These are phyloP conservation scores for Annulohypoxylon truncatum DNA, from an alignment of 2,329 filamentous ascomycete species.

Conservation along the genomic window DNA sequence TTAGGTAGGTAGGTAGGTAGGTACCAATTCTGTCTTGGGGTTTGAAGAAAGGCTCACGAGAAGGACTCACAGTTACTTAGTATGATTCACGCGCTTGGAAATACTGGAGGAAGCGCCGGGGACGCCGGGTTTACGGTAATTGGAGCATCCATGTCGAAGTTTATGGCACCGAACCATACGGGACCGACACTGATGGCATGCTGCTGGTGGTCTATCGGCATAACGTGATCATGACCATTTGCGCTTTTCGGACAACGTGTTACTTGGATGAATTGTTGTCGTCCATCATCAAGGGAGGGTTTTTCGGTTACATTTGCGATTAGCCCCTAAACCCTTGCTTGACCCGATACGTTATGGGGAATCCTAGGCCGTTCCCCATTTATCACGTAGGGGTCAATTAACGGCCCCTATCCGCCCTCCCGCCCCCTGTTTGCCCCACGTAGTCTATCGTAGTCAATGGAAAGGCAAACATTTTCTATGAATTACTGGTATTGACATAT, in stretches of 20 bases:
- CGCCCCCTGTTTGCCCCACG: background rate
- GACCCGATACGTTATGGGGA: slow-evolving; percentile 9
- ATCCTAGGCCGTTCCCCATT: background rate
- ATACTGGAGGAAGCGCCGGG: background rate
- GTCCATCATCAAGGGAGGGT: background rate
- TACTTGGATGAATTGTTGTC: background rate
- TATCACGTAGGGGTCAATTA: background rate
- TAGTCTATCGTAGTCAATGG: too few species aligned
- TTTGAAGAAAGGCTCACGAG: background rate
- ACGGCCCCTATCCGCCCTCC: background rate
- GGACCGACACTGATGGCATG: slow-evolving; percentile 35
- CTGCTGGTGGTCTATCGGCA: slow-evolving; percentile 24
- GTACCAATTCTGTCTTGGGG: too few species aligned
- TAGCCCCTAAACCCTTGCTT: background rate
- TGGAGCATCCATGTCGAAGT: slow-evolving; percentile 32
- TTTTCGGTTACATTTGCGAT: background rate
- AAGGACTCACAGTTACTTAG: slow-evolving; percentile 38
- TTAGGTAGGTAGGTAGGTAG: background rate
- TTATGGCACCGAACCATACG: slow-evolving; percentile 40
- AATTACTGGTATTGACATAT: too few species aligned
- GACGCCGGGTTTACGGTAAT: slow-evolving; percentile 20
- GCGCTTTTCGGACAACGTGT: slow-evolving; percentile 6
- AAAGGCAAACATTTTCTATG: too few species aligned
- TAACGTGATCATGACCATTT: slow-evolving; percentile 29
- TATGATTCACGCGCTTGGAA: slow-evolving; percentile 39